These are phyloP conservation scores for Platanthera guangdongensis DNA, from an alignment of 106 monocot genomes.

Conservation along the genomic window DNA sequence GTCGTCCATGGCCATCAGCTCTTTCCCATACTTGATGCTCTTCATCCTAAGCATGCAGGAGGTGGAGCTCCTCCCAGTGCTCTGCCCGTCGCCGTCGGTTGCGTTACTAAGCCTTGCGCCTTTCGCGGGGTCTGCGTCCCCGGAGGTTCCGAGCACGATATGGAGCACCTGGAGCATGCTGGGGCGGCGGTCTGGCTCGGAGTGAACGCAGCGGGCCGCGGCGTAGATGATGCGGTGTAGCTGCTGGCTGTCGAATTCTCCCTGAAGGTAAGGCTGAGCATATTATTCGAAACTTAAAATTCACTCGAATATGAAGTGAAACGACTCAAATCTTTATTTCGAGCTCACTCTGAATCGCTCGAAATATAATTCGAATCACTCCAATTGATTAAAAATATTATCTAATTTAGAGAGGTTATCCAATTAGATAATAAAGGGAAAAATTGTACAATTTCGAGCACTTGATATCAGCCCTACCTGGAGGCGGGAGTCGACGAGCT, in stretches of 20 bases:
- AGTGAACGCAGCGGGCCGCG: slow-evolving; percentile 19
- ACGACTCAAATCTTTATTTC: too few relatives aligned
- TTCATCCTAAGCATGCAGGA: background rate
- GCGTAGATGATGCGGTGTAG: slow-evolving; percentile 13
- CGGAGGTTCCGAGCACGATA: slow-evolving; percentile 6
- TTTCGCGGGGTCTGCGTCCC: background rate
- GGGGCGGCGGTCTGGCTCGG: slow-evolving; percentile 21
- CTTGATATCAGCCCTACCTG: background rate
- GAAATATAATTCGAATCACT: too few relatives aligned
- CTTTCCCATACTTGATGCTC: slow-evolving; percentile 2
- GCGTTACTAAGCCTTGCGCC: background rate
- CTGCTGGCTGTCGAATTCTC: slow-evolving; percentile 9
- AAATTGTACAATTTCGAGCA: too few relatives aligned
- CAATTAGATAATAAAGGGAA: too few relatives aligned
- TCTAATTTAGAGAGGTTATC: too few relatives aligned
- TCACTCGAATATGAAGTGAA: too few relatives aligned
- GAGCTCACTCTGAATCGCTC: too few relatives aligned
- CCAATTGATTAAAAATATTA: too few relatives aligned
- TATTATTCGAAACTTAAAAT: too few relatives aligned
- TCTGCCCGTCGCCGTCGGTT: background rate
- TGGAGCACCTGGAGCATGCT: slow-evolving; percentile 31
- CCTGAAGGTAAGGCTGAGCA: background rate
- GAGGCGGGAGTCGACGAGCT: slow-evolving; percentile 30
- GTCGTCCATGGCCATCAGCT: background rate
- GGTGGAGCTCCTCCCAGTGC: background rate